Base-by-base conservation (phyloP, 148 eudicot genomes). In the Agrostemma githago region DNA sequence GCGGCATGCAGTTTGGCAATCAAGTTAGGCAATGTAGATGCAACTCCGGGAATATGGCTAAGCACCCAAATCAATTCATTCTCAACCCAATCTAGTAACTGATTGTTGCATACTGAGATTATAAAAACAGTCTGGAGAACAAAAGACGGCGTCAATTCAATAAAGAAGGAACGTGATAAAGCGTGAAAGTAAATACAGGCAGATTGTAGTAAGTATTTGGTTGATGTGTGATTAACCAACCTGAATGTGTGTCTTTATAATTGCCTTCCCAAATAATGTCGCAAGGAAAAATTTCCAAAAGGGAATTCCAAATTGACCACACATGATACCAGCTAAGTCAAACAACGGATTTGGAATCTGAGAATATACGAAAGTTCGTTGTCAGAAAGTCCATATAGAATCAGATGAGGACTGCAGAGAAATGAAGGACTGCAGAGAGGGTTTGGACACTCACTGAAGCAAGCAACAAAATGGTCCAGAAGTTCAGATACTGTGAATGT, bases 321-420 rank as follows among this genome's bases (percentile, higher is more conserved):
- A 96, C 96, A 96, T 85, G 74, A 96, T 92, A 76, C 99, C 99
- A 72, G 99, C 99, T 54, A 96, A 94, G 80, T 96, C 99, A 87
- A 92, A 96, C 78, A 96, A 75, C 66, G 99, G 99, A 85, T 96
- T 96, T 72, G 99, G 99, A 42, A 96, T 91, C 99, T 96, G 63
- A 41, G 77, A 80, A 75, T 38, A 66, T 51, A 72, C 4, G 70
- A 9, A 66, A 75, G 73, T 81, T 39, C 21, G 37, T 71, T 15
- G 21, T 71, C 63, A 67, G n/a, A 44, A 8, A 15, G 4, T 43
- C 21, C 68, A 73, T 21, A 40, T 41, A 21, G 76, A 38, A 51
- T 16, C 2, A 16, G 16, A 44, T 7, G 46, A 3, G 6, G 15
- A 26, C 34, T 26, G 34, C 34, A 1, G 34, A 1, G 34, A 1